Evolutionary conservation across 768 basidiomycete species (phyloP), one percentile per base, ranked within the genome.

Genomic region (Sistotremastrum suecicum): DNA sequence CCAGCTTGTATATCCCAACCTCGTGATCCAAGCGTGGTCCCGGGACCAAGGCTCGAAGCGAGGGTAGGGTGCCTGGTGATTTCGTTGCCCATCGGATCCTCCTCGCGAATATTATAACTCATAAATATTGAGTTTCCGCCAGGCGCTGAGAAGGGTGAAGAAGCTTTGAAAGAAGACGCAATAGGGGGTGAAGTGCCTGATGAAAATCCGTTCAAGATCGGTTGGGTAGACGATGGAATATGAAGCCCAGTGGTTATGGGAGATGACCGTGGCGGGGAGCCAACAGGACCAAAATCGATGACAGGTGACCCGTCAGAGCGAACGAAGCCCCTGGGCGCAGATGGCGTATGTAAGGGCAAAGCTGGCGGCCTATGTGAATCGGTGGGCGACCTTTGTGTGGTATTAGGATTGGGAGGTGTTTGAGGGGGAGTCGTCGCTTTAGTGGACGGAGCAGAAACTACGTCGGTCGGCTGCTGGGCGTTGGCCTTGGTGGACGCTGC

Each of bases 81-180:
- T 20, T 20, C 20, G 20, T 20, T 20, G 20, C 20, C 20, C 20
- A 20, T 20, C 20, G 20, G 20, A 20, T 20, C 20, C 20, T 20
- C 20, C 20, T 20, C 20, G 20, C 20, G 20, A 20, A 20, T 20
- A 20, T 20, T 20, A 20, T 57, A 63, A 52, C 52, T 66, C 39
- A 71, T 52, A 60, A 80, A 83, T 8, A 74, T 59, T 4, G 71
- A 68, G 52, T 77, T 77, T 0, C 73, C 63, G 0, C 81, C 80
- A 0, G 84, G 84, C 0, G 80, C 79, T 28, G 83, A 83, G 57
- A 87, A 87, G 0, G 87, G 84, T 3, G 83, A 85, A 0, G 76
- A 66, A 9, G 74, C 68, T 31, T 77, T 55, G 57, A 74, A 57
- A 50, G 63, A 55, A 48, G 63, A 41, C 44, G 50, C 46, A 47